Evolutionary conservation across 208 protist species (phyloP), one percentile per base, ranked within the genome.

Genomic region (Leishmania major): DNA sequence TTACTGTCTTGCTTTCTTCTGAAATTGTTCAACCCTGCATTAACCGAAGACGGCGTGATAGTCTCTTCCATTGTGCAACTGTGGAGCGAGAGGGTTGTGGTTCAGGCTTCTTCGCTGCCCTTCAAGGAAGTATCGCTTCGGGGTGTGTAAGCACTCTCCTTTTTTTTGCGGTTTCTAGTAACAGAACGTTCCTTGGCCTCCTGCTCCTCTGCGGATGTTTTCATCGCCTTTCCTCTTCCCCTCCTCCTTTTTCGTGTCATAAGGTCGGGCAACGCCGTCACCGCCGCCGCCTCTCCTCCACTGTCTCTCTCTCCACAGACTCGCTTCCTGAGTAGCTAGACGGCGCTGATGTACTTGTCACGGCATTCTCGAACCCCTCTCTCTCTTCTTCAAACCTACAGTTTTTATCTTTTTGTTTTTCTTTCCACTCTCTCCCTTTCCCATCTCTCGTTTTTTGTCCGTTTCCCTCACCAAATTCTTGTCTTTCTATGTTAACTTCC

Each of bases 81-180:
- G 59, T 1, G 59, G 40, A 11, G 15, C 31, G 67, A 6, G 13
- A 49, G n/a, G 15, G 40, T 31, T 2, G 40, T 35, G 6, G 40
- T 40, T 31, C 40, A 15, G 25, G 43, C 3, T 72, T 4, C 67
- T 43, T 47, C 17, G 67, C 22, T 28, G 40, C 40, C 4, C 22
- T n/a, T 43, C 67, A 72, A 47, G 35, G 40, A 31, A 72, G 31
- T 49, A n/a, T 17, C 17, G 67, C 67, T 22, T 49, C 4, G 31
- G 37, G 40, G n/a, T 40, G 22, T 75, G 47, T 55, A 19, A 0
- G 31, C 47, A 35, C 47, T 7, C 53, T 57, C 67, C n/a, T 77
- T 45, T 59, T 19, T 71, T 67, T 45, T 45, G 37, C 47, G 17
- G 69, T 79, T 84, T 74, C n/a, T 80, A 6, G 40, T 73, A 10